phyloP scores from a whole-genome alignment of 106 monocot genomes.

The Dactylorhiza incarnata region DNA sequence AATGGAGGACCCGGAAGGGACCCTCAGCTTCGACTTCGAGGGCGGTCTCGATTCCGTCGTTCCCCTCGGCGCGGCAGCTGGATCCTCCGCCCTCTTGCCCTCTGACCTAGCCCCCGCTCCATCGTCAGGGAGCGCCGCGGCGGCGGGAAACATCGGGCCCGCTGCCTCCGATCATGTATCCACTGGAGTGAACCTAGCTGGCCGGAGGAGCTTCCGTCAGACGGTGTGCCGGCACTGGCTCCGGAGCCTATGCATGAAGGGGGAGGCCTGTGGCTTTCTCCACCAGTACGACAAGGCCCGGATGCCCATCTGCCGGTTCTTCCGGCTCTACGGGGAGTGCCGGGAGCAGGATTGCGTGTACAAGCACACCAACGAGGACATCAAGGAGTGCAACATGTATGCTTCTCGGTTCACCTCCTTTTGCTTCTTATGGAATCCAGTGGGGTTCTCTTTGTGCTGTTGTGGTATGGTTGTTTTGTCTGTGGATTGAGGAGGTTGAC shows the following conservation, averaged over 20 bases:
- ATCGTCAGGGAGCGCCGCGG: neutral
- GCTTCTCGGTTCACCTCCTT: slow-evolving; percentile 1
- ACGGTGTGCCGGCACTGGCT: slow-evolving; percentile 99
- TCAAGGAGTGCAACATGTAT: slow-evolving; percentile 99
- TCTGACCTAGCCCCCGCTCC: slow-evolving; percentile 4
- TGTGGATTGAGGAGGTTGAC: neutral
- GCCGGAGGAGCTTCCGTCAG: slow-evolving; percentile 80
- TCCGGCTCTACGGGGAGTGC: slow-evolving; percentile 84
- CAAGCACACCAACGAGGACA: slow-evolving; percentile 96
- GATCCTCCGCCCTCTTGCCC: slow-evolving; percentile 6
- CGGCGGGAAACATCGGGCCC: slow-evolving; percentile 4
- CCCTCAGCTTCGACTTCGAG: slow-evolving; percentile 96
- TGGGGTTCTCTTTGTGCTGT: neutral
- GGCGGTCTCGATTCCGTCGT: slow-evolving; percentile 72
- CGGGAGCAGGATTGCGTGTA: slow-evolving; percentile 97
- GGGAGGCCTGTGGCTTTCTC: slow-evolving; percentile 89
- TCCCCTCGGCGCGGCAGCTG: slow-evolving; percentile 14
- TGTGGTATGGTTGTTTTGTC: neutral
- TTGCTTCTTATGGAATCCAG: neutral
- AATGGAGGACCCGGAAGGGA: slow-evolving; percentile 82
- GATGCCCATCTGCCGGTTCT: slow-evolving; percentile 98
- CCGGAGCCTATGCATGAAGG: slow-evolving; percentile 92
- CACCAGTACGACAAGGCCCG: slow-evolving; percentile 97
- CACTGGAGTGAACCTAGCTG: slow-evolving; percentile 13
- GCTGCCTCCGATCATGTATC: neutral